phyloP scores from a whole-genome alignment of 805 yeast species.

The Yarrowia sp. region DNA sequence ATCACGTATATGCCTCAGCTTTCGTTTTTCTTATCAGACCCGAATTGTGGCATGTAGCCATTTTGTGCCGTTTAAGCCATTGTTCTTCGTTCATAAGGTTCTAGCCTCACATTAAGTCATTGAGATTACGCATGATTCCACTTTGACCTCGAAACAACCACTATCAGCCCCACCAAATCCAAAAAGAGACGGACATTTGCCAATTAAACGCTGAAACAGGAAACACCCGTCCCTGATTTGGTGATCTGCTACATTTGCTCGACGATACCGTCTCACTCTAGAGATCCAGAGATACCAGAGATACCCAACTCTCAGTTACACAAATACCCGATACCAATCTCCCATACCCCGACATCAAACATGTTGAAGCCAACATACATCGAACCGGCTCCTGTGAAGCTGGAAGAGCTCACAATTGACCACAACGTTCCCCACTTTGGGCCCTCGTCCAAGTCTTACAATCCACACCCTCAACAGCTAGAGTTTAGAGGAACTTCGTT shows the following conservation, averaged over 20 bases:
- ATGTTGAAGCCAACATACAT: conserved; percentile 24
- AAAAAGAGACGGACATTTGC: conserved; percentile 17
- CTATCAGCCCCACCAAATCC: conserved; percentile 25
- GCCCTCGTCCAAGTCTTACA: conserved; percentile 7
- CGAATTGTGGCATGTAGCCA: background rate
- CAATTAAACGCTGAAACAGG: conserved; percentile 27
- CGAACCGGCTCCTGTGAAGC: background rate
- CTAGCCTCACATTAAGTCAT: conserved; percentile 12
- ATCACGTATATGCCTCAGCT: too few relatives aligned
- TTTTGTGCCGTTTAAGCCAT: background rate
- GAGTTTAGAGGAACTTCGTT: conserved; percentile 9
- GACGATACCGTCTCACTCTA: conserved; percentile 23
- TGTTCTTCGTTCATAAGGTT: conserved; percentile 3
- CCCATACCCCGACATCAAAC: background rate
- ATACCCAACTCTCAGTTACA: conserved; percentile 15
- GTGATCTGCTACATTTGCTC: conserved; percentile 32
- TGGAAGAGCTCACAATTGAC: conserved; percentile 1
- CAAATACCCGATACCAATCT: conserved; percentile 19
- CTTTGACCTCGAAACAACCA: conserved; percentile 21
- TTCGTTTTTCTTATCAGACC: background rate
- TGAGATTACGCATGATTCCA: conserved; percentile 13
- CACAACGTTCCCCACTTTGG: background rate
- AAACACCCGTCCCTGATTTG: conserved; percentile 17
- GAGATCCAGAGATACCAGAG: conserved; percentile 14
- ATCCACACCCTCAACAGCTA: conserved; percentile 21